These are phyloP conservation scores for Leccinum fallax DNA, from an alignment of 1,284 basidiomycete genomes.

Conservation along the genomic window DNA sequence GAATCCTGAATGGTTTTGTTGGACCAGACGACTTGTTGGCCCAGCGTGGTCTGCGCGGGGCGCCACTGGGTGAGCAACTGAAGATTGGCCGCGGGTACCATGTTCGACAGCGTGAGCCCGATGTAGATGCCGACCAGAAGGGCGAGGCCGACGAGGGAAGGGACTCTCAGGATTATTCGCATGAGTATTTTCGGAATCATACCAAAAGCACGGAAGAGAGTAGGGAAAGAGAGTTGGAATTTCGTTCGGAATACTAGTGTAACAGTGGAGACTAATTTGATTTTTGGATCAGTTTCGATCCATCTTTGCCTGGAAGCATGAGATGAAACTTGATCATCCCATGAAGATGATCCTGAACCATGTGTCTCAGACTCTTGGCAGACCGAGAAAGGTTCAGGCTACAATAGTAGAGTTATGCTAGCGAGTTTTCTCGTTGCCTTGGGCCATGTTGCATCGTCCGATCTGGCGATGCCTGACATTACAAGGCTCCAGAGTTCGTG, in stretches of 20 bases:
- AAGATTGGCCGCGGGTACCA: conserved; percentile 20
- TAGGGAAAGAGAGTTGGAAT: background rate
- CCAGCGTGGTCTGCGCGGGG: conserved; percentile 13
- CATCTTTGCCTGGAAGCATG: background rate
- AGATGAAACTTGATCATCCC: background rate
- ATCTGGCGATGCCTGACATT: background rate
- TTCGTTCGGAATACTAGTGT: background rate
- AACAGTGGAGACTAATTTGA: background rate
- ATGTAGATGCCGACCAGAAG: conserved; percentile 28
- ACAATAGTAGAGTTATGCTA: background rate
- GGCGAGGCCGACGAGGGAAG: conserved; percentile 11
- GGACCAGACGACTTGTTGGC: conserved; percentile 23
- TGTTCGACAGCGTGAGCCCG: conserved; percentile 27
- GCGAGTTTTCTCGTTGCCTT: background rate
- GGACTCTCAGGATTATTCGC: conserved; percentile 6
- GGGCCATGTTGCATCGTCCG: background rate
- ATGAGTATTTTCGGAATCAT: conserved; percentile 8
- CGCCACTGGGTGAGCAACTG: conserved; percentile 24
- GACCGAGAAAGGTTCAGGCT: background rate
- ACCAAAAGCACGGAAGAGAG: background rate
- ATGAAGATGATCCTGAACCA: background rate
- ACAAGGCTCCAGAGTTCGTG: background rate
- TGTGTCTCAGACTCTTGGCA: background rate
- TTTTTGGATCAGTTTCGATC: background rate
- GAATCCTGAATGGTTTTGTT: conserved; percentile 8